Evolutionary conservation across 768 basidiomycete species (phyloP), one percentile per base, ranked within the genome.

Genomic region (Hygrophorus pudorinus): DNA sequence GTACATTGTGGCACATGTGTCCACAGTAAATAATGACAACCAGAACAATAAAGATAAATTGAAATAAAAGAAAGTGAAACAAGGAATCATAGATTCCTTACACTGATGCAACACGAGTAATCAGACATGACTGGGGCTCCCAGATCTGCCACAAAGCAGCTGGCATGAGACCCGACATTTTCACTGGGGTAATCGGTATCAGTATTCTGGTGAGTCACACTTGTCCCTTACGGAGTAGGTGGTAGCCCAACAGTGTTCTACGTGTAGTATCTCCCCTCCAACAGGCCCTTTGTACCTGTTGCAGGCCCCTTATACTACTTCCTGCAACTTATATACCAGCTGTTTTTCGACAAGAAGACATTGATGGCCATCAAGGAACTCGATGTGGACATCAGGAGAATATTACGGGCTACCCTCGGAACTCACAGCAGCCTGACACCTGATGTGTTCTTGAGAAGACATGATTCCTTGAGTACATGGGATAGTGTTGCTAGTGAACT

Each of bases 111-210:
- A n/a, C n/a, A n/a, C n/a, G n/a, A n/a, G n/a, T 38, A n/a, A n/a
- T 13, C 27, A 83, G 82, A 9, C 85, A 87, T 52, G 85, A 87
- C 48, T 87, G 85, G 85, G 85, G 85, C 31, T 64, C 80, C 1
- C 67, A 72, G 42, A 47, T 76, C 2, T 85, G 84, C 49, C 81
- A 77, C 51, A 79, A 85, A 56, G 76, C 79, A 9, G 81, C 78
- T 1, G 71, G 83, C 12, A 67, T 71, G 62, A 65, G 81, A 12
- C 85, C 83, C 0, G 83, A 85, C 50, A 56, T 78, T 2, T 74
- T 85, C 54, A 61, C 58, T 0, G 80, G 65, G 2, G 73, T 85
- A 12, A 58, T 81, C 11, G 81, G 78, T 7, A 62, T 65, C 18
- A n/a, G n/a, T n/a, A 63, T 83, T 41, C 84, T 84, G 1, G 82